These are phyloP conservation scores for Hypoxylon sp. DNA, from an alignment of 2,329 filamentous ascomycete species.

Conservation along the genomic window DNA sequence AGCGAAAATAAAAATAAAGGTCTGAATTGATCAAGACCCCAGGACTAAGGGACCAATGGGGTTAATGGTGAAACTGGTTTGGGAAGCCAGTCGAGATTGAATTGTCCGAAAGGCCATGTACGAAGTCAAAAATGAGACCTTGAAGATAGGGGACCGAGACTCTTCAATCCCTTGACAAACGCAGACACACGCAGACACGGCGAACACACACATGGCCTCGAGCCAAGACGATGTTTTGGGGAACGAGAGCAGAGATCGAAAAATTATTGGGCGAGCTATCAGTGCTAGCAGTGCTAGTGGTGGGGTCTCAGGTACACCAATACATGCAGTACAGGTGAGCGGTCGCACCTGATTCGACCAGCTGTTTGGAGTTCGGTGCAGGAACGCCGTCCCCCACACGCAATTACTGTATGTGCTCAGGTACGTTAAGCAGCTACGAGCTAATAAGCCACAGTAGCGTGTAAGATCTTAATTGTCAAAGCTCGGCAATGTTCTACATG, in stretches of 20 bases:
- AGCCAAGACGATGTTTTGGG: conserved; percentile 35
- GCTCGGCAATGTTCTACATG: conserved; percentile 14
- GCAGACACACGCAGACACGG: neutral
- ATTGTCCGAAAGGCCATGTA: conserved; percentile 9
- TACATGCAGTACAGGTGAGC: conserved; percentile 16
- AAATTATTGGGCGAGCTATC: conserved; percentile 30
- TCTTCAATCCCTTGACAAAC: conserved; percentile 17
- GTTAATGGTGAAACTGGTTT: neutral
- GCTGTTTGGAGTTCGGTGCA: conserved; percentile 20
- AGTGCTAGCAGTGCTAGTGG: conserved; percentile 7
- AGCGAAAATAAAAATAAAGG: conserved; percentile 14
- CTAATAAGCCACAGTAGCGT: conserved; percentile 29
- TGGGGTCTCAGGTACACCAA: conserved; percentile 31
- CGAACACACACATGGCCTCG: conserved; percentile 12
- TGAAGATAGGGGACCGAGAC: conserved; percentile 25
- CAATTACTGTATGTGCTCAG: conserved; percentile 9
- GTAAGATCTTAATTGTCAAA: conserved; percentile 37
- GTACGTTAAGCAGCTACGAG: conserved; percentile 7
- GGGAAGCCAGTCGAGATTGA: conserved; percentile 4
- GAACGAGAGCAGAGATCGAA: conserved; percentile 12
- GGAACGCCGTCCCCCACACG: conserved; percentile 32
- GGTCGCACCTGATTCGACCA: conserved; percentile 27
- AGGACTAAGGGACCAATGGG: conserved; percentile 19
- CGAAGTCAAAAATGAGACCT: conserved; percentile 25
- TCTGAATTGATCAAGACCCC: conserved; percentile 6